Conservation (phyloP, 2,329 filamentous ascomycete genomes). For the Penicillium aurantiogriseum region DNA sequence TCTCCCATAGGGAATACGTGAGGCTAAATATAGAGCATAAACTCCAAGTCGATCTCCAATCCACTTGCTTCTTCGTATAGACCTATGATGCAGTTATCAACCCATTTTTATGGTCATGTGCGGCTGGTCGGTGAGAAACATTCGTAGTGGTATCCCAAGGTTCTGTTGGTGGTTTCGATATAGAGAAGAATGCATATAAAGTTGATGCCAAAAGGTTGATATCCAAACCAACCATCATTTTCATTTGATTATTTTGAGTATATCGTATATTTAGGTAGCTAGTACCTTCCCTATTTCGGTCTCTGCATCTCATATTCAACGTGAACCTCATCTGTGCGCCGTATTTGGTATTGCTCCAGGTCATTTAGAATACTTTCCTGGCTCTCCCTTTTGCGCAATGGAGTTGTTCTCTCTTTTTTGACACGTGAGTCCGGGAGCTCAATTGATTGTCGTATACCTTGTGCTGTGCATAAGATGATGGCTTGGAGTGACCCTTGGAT, state of each 20-base stretch:
- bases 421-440: not conserved
- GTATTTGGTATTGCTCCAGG: slow-evolving; percentile 13
- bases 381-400: slow-evolving; percentile 9
- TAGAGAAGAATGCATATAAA: not conserved
- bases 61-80: too few species aligned
- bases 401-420: not conserved
- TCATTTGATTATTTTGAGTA: not conserved
- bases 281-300: too few species aligned
- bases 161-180: not conserved
- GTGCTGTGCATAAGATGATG: not conserved
- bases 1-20: too few species aligned
- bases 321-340: slow-evolving; percentile 23
- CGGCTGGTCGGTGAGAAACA: too few species aligned
- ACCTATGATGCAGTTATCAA: too few species aligned
- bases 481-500: not conserved
- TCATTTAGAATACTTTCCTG: slow-evolving; percentile 20
- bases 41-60: too few species aligned
- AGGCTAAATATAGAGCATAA: too few species aligned
- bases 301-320: slow-evolving; percentile 21
- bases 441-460: not conserved
- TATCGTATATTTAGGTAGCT: not conserved
- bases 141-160: not conserved
- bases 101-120: too few species aligned
- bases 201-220: not conserved
- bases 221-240: not conserved